Conservation (phyloP, 2,329 filamentous ascomycete species). For the Neonectria sp. region DNA sequence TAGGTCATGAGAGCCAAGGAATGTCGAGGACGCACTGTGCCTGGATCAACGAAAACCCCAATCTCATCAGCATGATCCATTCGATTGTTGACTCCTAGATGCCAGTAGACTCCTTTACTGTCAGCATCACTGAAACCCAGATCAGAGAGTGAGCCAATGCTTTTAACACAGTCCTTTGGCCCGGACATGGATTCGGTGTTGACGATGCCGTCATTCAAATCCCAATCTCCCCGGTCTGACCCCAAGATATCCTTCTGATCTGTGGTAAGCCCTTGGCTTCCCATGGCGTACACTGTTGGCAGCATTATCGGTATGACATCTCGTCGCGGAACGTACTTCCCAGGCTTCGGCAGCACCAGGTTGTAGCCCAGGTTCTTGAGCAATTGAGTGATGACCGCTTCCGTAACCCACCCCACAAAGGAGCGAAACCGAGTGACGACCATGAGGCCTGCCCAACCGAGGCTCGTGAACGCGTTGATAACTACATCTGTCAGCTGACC, state of each 20-base stretch:
- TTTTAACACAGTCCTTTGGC: slow-evolving; percentile 11
- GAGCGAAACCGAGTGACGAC: slow-evolving; percentile 15
- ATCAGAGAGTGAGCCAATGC: slow-evolving; percentile 7
- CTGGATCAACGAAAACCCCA: slow-evolving; percentile 17
- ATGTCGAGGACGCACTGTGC: slow-evolving; percentile 5
- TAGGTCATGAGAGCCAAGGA: not conserved
- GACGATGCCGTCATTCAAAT: slow-evolving; percentile 22
- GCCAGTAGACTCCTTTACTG: slow-evolving; percentile 24
- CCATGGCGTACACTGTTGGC: slow-evolving; percentile 21
- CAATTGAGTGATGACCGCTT: slow-evolving; percentile 12
- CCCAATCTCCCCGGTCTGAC: slow-evolving; percentile 16
- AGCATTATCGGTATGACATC: slow-evolving; percentile 21
- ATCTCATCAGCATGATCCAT: slow-evolving; percentile 27
- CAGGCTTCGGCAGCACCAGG: slow-evolving; percentile 16
- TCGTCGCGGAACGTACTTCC: slow-evolving; percentile 8
- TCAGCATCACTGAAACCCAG: slow-evolving; percentile 1
- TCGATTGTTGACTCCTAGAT: slow-evolving; percentile 20
- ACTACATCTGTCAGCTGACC: not conserved
- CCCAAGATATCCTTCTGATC: slow-evolving; percentile 13
- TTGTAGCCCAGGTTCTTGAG: slow-evolving; percentile 12
- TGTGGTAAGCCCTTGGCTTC: slow-evolving; percentile 14
- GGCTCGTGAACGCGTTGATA: not conserved
- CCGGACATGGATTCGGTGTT: slow-evolving; percentile 24
- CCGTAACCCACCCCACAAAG: slow-evolving; percentile 21
- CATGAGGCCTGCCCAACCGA: slow-evolving; percentile 14